These are phyloP conservation scores for Colletotrichum graminicola DNA, from an alignment of 2,329 filamentous ascomycete species.

Conservation along the genomic window DNA sequence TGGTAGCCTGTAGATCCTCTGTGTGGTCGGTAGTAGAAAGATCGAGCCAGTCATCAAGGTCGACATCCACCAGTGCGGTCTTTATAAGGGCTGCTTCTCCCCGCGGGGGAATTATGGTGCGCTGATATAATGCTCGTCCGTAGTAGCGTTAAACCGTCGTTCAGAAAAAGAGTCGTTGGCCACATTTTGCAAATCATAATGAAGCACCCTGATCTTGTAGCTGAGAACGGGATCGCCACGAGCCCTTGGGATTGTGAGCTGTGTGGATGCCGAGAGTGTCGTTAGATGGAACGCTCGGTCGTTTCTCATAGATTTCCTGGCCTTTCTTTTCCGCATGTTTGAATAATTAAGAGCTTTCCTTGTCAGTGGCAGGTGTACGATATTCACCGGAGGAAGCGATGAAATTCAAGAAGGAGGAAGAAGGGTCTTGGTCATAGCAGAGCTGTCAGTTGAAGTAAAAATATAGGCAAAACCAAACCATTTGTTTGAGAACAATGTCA, in stretches of 20 bases:
- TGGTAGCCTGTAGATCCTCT: background rate
- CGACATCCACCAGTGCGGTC: background rate
- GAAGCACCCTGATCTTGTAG: background rate
- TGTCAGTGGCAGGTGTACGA: background rate
- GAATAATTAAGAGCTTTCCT: background rate
- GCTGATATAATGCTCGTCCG: background rate
- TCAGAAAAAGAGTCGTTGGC: background rate
- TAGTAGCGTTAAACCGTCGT: background rate
- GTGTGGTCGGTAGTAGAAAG: background rate
- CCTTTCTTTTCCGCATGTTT: background rate
- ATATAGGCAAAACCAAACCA: background rate
- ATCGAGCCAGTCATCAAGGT: background rate
- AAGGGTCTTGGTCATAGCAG: too few relatives aligned
- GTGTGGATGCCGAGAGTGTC: background rate
- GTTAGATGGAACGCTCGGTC: background rate
- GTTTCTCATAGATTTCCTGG: background rate
- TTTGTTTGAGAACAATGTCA: too few relatives aligned
- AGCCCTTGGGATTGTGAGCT: background rate
- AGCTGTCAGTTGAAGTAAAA: too few relatives aligned
- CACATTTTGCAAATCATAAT: background rate
- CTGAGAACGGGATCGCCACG: background rate
- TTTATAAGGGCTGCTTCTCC: background rate
- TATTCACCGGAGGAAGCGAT: too few relatives aligned
- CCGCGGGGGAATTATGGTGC: background rate
- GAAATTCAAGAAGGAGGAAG: too few relatives aligned